Evolutionary conservation across 2,329 filamentous ascomycete genomes (phyloP), one percentile per base, ranked within the genome.

Genomic region (Exophiala sp.): DNA sequence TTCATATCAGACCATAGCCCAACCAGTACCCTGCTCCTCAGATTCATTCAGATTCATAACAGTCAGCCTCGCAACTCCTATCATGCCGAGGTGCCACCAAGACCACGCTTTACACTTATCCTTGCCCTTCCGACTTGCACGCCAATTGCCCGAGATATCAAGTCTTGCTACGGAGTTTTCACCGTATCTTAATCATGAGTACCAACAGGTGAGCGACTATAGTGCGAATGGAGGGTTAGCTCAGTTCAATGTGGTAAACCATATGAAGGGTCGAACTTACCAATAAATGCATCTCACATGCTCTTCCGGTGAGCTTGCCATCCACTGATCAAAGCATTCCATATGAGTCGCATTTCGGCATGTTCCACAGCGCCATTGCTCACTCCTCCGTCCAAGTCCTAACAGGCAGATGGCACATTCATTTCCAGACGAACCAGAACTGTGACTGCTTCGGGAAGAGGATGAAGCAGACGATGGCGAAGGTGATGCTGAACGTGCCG

Each of bases 201-300:
- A 4, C 20, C 32, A 38, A 36, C 9, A 18, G 44, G n/a, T 10
- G 41, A 12, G 2, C 41, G 41, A 43, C 41, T 43, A n/a, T 29
- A 12, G 21, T 14, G 7, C 3, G 9, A 2, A 43, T 20, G 12
- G 32, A 43, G 41, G 9, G 29, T 43, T n/a, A 38, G 35, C 35
- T 3, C 14, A 12, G 10, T 16, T 16, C 2, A 5, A 12, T 16
- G 6, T 16, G 14, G 14, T 12, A 38, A 4, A 38, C 35, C 11
- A 2, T 3, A 29, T 29, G 5, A 4, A 4, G 11, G 35, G 40
- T 9, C 21, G 5, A n/a, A 29, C 41, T 43, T 32, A 50, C 38
- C 47, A 50, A 20, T 40, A 50, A 32, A 50, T 50, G 20, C 47
- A 50, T 18, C 21, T 50, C 5, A 50, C 21, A 33, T 42, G 29